Conservation (phyloP, 192 early-diverging fungal genomes). For the Glomus cerebriforme region DNA sequence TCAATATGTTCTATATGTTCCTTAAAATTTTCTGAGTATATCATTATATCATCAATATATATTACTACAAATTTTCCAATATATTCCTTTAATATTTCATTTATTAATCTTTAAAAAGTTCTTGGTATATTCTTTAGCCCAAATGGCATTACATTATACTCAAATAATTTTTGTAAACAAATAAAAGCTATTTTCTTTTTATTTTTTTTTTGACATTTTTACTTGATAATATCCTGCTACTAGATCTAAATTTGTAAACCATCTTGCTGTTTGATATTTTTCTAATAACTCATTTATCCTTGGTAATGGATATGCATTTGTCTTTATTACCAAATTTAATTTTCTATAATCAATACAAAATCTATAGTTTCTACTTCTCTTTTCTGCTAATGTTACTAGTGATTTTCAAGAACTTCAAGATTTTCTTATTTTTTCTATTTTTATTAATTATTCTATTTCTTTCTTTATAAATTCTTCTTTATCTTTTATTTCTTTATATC, state of each 20-base stretch:
- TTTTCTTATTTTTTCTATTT: not conserved
- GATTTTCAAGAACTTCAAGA: constrained; percentile 28
- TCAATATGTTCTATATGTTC: too few relatives aligned
- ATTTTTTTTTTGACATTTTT: constrained; percentile 19
- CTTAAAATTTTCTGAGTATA: too few relatives aligned
- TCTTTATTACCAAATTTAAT: constrained; percentile 42
- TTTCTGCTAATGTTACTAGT: constrained; percentile 43
- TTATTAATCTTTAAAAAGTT: too few relatives aligned
- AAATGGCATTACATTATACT: constrained; percentile 37
- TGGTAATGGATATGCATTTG: constrained; percentile 45
- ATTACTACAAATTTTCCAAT: not conserved
- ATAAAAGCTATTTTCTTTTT: constrained; percentile 37
- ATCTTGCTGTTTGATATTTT: constrained; percentile 19
- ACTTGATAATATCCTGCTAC: constrained; percentile 29
- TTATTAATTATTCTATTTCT: not conserved
- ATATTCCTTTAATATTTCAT: not conserved
- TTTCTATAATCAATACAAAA: constrained; percentile 47
- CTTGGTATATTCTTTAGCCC: not conserved
- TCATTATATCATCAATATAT: too few relatives aligned
- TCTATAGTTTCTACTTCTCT: constrained; percentile 39
- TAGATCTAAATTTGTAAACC: constrained; percentile 35
- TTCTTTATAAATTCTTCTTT: too few relatives aligned
- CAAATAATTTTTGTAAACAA: constrained; percentile 42
- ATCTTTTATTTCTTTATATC: too few relatives aligned
- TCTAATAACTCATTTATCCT: constrained; percentile 40